Conservation (phyloP, 257 asterid genomes). For the Coffea canephora region DNA sequence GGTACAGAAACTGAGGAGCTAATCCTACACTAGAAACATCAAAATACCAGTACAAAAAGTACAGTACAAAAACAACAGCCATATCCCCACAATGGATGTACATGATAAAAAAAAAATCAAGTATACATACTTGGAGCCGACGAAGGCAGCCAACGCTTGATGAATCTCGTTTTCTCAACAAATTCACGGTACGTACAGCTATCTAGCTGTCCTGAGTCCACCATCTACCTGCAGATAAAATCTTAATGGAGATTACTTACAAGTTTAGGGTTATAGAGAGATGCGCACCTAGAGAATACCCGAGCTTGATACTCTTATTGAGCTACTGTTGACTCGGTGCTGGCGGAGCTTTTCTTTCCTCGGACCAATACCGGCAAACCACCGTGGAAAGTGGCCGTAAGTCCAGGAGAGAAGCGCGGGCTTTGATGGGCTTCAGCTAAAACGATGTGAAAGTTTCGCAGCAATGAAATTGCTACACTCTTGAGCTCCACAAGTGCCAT, state of each 20-base stretch:
- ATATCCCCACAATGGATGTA: background rate
- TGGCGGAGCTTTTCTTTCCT: slow-evolving; percentile 9
- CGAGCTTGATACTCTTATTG: no score
- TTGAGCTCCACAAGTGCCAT: slow-evolving; percentile 52
- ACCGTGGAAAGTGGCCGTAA: slow-evolving; percentile 60
- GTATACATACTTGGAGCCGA: background rate
- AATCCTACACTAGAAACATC: background rate
- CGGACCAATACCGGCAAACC: slow-evolving; percentile 52
- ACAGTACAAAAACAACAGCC: background rate
- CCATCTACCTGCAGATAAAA: background rate
- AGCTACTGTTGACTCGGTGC: background rate
- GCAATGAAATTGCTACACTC: slow-evolving; percentile 47
- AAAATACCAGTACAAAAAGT: background rate
- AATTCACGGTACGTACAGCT: no score
- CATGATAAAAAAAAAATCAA: background rate
- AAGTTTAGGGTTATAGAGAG: background rate
- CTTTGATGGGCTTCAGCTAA: slow-evolving; percentile 22
- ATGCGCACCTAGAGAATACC: background rate
- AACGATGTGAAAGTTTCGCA: slow-evolving; percentile 44
- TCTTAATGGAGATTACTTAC: background rate
- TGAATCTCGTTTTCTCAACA: background rate
- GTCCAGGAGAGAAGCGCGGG: slow-evolving; percentile 71
- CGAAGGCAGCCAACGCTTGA: background rate
- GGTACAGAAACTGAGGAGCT: background rate
- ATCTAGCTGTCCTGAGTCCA: background rate